These are phyloP conservation scores for Aspergillus nomiae DNA, from an alignment of 2,329 filamentous ascomycete genomes.

Conservation along the genomic window DNA sequence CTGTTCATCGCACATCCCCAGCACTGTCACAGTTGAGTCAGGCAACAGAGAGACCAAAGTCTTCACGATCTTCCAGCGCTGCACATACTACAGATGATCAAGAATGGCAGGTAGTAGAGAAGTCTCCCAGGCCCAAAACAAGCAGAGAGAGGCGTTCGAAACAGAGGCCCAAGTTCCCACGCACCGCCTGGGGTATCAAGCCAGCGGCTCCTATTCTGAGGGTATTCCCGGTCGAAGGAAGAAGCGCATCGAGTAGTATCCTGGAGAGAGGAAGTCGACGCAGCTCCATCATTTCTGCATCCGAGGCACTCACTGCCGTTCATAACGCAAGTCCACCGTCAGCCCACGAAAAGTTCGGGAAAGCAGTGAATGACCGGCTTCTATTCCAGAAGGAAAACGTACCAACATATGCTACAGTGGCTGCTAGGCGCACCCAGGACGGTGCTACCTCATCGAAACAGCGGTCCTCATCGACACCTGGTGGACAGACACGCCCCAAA, in stretches of 20 bases:
- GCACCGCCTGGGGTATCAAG: constrained; percentile 21
- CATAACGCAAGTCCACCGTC: constrained; percentile 39
- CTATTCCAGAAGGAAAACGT: constrained; percentile 28
- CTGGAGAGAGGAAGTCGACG: constrained; percentile 17
- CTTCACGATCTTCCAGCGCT: constrained; percentile 24
- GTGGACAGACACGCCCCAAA: constrained; percentile 15
- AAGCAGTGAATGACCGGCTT: constrained; percentile 6
- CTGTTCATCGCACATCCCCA: constrained; percentile 27
- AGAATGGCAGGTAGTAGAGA: constrained; percentile 38
- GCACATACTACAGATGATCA: constrained; percentile 25
- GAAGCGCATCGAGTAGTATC: constrained; percentile 32
- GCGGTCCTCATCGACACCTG: constrained; percentile 24
- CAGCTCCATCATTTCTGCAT: constrained; percentile 37
- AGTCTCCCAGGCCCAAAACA: constrained; percentile 17
- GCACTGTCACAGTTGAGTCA: constrained; percentile 34
- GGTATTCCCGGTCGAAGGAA: constrained; percentile 29
- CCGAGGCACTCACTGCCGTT: constrained; percentile 41
- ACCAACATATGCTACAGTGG: constrained; percentile 38
- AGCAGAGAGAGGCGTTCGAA: constrained; percentile 17
- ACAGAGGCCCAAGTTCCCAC: constrained; percentile 19
- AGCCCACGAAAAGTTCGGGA: constrained; percentile 19
- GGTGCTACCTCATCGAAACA: constrained; percentile 17
- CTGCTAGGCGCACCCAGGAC: constrained; percentile 27
- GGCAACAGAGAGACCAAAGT: constrained; percentile 29
- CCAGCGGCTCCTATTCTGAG: constrained; percentile 28